Conservation (phyloP, 345 rosid genomes). For the Syzygium grande region DNA sequence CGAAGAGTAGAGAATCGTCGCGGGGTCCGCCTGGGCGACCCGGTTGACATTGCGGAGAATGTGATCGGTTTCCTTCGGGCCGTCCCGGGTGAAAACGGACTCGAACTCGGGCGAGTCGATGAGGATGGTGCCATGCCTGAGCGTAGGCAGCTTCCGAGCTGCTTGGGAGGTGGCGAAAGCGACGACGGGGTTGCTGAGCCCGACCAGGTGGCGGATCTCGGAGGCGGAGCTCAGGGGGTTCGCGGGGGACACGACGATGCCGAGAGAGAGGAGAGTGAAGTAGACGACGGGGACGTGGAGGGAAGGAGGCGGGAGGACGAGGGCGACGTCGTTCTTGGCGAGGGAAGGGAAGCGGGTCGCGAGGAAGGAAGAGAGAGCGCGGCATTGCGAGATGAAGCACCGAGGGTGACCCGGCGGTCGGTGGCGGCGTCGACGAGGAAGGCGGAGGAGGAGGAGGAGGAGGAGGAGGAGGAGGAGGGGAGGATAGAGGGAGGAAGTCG, state of each 20-base stretch:
- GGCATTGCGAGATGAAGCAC: not conserved
- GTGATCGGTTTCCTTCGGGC: not conserved
- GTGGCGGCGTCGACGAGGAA: slow-evolving; percentile 8
- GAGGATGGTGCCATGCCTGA: slow-evolving; percentile 4
- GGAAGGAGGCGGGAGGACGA: slow-evolving; percentile 17
- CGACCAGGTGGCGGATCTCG: slow-evolving; percentile 21
- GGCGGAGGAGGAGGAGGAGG: not conserved
- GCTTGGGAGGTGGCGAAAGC: slow-evolving; percentile 6
- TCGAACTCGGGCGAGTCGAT: slow-evolving; percentile 17
- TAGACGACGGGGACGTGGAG: slow-evolving; percentile 21
- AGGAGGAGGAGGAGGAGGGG: not conserved
- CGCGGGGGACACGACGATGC: slow-evolving; percentile 19
- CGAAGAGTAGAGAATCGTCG: slow-evolving; percentile 28
- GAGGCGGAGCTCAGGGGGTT: slow-evolving; percentile 16
- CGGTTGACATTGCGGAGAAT: slow-evolving; percentile 2
- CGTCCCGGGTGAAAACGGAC: not conserved
- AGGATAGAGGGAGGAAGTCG: slow-evolving; percentile 15
- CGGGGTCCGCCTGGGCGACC: slow-evolving; percentile 18
- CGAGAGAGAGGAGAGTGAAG: slow-evolving; percentile 26
- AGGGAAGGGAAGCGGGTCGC: not conserved
- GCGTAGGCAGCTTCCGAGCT: slow-evolving; percentile 7
- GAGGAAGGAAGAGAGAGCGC: slow-evolving; percentile 6
- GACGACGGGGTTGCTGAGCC: slow-evolving; percentile 15
- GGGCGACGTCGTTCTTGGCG: slow-evolving; percentile 21
- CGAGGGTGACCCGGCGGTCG: slow-evolving; percentile 2